These are phyloP conservation scores for Populus tremula DNA, from an alignment of 345 rosid species.

Conservation along the genomic window DNA sequence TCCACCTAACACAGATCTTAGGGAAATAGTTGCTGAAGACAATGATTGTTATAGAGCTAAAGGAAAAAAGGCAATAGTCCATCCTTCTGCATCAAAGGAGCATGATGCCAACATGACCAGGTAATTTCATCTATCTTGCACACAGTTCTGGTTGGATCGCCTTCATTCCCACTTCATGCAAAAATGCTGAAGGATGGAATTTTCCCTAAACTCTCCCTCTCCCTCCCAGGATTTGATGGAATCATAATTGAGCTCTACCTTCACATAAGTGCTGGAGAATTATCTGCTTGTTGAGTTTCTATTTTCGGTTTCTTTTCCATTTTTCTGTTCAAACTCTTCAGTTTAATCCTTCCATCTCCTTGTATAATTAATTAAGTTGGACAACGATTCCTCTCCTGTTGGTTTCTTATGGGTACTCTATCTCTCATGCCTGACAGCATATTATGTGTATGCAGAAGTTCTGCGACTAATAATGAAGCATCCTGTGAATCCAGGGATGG, in stretches of 20 bases:
- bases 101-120: constrained; percentile 35
- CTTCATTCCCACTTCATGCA: not conserved
- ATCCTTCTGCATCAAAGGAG: constrained; percentile 27
- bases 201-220: not conserved
- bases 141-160: not conserved
- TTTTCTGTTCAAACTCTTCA: not conserved
- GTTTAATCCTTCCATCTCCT: not conserved
- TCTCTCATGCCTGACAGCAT: not conserved
- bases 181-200: not conserved
- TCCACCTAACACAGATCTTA: constrained; percentile 34
- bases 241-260: not conserved
- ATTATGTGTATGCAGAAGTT: constrained; percentile 25
- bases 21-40: constrained; percentile 48
- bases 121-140: constrained; percentile 30
- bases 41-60: constrained; percentile 35
- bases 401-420: not conserved
- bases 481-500: constrained; percentile 25
- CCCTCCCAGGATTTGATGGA: not conserved
- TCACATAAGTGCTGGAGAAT: not conserved
- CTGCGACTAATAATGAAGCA: constrained; percentile 20
- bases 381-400: not conserved
- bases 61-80: constrained; percentile 43
- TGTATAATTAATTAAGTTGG: not conserved
- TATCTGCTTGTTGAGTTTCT: not conserved
- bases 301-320: not conserved